These are phyloP conservation scores for Annulohypoxylon truncatum DNA, from an alignment of 2,329 filamentous ascomycete species.

Conservation along the genomic window DNA sequence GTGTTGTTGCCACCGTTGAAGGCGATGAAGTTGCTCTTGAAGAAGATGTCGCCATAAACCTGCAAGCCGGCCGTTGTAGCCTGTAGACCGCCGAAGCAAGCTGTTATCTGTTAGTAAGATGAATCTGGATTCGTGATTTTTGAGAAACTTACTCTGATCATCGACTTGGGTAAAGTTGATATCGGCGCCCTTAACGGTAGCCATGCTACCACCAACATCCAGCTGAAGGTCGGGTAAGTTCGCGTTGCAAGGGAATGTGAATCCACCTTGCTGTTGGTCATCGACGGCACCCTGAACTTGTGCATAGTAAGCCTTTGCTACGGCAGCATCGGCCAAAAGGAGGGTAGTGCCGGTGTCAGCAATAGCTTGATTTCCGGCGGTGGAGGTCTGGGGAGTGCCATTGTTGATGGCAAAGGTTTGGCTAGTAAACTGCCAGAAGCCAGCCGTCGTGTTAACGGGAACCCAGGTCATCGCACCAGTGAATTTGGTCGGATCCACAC, in stretches of 20 bases:
- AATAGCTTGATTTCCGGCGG: conserved; percentile 59
- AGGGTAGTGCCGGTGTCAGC: conserved; percentile 73
- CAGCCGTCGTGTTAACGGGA: conserved; percentile 48
- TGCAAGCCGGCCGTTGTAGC: conserved; percentile 65
- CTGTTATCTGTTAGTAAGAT: conserved; percentile 46
- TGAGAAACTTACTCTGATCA: conserved; percentile 60
- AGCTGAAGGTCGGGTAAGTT: conserved; percentile 63
- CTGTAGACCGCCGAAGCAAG: conserved; percentile 77
- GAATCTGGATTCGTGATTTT: not conserved
- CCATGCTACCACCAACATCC: conserved; percentile 67
- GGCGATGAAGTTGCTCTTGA: conserved; percentile 70
- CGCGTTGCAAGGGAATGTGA: conserved; percentile 60
- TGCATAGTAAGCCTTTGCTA: conserved; percentile 63
- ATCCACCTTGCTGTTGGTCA: conserved; percentile 55
- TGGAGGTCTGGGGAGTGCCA: conserved; percentile 50
- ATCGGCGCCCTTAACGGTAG: conserved; percentile 64
- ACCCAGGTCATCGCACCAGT: conserved; percentile 52
- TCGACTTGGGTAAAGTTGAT: conserved; percentile 65
- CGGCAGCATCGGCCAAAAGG: conserved; percentile 66
- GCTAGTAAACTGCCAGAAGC: conserved; percentile 55
- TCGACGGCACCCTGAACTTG: conserved; percentile 58
- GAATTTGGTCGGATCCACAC: conserved; percentile 51
- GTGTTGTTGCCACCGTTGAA: conserved; percentile 68
- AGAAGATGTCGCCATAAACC: conserved; percentile 72
- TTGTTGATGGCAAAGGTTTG: conserved; percentile 49